phyloP scores from a whole-genome alignment of 768 basidiomycete genomes.

The Pulveroboletus sp. region DNA sequence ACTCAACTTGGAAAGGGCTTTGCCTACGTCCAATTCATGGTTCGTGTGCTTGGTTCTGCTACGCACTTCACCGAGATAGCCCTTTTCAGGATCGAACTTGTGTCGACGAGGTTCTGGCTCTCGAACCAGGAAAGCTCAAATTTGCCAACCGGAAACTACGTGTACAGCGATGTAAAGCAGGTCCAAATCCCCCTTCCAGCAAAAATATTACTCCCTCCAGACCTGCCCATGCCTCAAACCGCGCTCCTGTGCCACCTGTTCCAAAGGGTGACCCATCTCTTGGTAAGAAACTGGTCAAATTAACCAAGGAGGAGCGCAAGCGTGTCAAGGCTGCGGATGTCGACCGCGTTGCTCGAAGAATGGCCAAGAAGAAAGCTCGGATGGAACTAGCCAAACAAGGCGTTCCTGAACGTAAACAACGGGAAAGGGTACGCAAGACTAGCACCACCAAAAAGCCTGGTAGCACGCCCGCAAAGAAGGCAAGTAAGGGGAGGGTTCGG shows the following conservation, averaged over 20 bases:
- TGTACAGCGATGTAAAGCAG: conserved; percentile 86
- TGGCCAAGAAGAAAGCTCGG: conserved; percentile 88
- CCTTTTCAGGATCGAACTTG: conserved; percentile 74
- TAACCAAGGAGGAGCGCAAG: conserved; percentile 88
- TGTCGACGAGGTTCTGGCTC: conserved; percentile 87
- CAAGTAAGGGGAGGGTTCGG: conserved; percentile 46
- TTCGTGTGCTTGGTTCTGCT: conserved; percentile 26
- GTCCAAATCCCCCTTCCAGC: conserved; percentile 39
- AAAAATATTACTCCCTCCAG: conserved; percentile 7
- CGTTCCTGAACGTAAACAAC: conserved; percentile 40
- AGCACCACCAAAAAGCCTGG: conserved; percentile 22
- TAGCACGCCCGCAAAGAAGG: conserved; percentile 19
- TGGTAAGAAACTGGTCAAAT: conserved; percentile 70
- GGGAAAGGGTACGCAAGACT: conserved; percentile 48
- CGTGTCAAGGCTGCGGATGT: conserved; percentile 73
- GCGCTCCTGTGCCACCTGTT: conserved; percentile 14
- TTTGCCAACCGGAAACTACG: conserved; percentile 93
- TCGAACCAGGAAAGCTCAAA: conserved; percentile 75
- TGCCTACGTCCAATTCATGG: conserved; percentile 86
- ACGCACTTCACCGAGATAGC: neutral
- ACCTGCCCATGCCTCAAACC: neutral
- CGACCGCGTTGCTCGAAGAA: conserved; percentile 75
- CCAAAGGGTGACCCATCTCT: conserved; percentile 83
- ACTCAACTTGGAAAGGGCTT: conserved; percentile 96
- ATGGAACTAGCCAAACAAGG: conserved; percentile 45